phyloP scores from a whole-genome alignment of 345 rosid genomes.

The Anacardium occidentale region DNA sequence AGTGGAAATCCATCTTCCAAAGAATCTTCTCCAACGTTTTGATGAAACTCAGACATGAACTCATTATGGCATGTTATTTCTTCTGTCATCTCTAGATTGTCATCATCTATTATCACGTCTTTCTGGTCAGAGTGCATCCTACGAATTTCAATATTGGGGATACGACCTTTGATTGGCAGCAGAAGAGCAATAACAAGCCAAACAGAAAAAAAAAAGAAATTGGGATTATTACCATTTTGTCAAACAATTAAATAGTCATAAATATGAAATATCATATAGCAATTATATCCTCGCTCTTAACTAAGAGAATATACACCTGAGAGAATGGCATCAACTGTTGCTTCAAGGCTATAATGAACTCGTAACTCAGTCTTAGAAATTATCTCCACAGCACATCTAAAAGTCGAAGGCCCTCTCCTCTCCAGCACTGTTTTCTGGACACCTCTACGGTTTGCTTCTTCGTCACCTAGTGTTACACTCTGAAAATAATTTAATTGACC shows the following conservation, averaged over 20 bases:
- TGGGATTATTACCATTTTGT: neutral
- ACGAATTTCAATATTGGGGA: constrained; percentile 65
- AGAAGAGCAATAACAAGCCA: constrained; percentile 21
- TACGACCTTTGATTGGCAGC: constrained; percentile 55
- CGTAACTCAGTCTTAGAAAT: constrained; percentile 80
- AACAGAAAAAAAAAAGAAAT: neutral
- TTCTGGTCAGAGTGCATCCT: constrained; percentile 41
- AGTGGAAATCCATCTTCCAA: constrained; percentile 32
- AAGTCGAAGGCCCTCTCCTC: constrained; percentile 86
- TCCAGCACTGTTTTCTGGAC: constrained; percentile 85
- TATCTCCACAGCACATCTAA: constrained; percentile 77
- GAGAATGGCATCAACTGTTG: constrained; percentile 84
- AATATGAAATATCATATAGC: neutral
- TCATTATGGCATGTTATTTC: constrained; percentile 32
- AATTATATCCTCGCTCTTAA: neutral
- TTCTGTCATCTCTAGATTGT: constrained; percentile 29
- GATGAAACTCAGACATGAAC: constrained; percentile 32
- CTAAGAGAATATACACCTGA: constrained; percentile 41
- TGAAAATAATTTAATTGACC: constrained; percentile 25
- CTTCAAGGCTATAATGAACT: constrained; percentile 86
- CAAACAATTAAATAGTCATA: neutral
- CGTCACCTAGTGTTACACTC: constrained; percentile 93
- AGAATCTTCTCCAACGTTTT: constrained; percentile 33
- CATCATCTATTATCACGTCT: constrained; percentile 31
- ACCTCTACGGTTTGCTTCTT: constrained; percentile 82